Base-by-base conservation (phyloP, 768 basidiomycete species). In the Termitomyces eurrhizus region DNA sequence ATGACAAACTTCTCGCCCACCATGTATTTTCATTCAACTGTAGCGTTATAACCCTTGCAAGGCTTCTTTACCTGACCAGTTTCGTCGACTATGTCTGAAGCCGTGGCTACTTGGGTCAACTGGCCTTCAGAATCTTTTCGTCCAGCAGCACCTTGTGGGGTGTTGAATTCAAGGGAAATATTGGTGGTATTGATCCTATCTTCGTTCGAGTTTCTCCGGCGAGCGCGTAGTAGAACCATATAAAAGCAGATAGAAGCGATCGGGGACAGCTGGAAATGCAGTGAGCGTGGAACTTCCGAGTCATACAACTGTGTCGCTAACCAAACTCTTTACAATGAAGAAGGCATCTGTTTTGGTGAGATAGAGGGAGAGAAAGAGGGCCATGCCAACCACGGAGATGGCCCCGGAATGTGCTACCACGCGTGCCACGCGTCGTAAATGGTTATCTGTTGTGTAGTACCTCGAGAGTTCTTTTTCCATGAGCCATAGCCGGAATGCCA, bases 401-500 rank as follows among this genome's bases (percentile, higher is more conserved):
- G 21, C 21, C 21, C 21, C 21, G 21, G 21, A 21, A 21, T 21
- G 21, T 21, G 21, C 21, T 0, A 21, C 21, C 21, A 21, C 21
- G 21, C 21, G 21, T 21, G 21, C 21, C 21, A 21, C 21, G 1
- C 21, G 21, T 21, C 21, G 21, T 21, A 21, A 21, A 21, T 21
- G 21, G 21, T 21, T 21, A 21, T 21, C 21, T 21, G 21, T 21
- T 21, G 21, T 21, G 21, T 21, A 21, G 21, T 21, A 21, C 21
- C 6, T 42, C 13, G 54, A 56, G 18, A 26, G 29, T 56, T 42
- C 26, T 6, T 12, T 12, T 13, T 56, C 39, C 24, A 45, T 39
- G 7, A 7, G 49, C 56, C 45, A 57, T 7, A 57, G 21, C 9
- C 56, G 56, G 26, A 21, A 57, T 33, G 56, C 56, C 21, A 57